Evolutionary conservation across 192 early-diverging fungal species (phyloP), one percentile per base, ranked within the genome.

Genomic region (Mortierella alpina): DNA sequence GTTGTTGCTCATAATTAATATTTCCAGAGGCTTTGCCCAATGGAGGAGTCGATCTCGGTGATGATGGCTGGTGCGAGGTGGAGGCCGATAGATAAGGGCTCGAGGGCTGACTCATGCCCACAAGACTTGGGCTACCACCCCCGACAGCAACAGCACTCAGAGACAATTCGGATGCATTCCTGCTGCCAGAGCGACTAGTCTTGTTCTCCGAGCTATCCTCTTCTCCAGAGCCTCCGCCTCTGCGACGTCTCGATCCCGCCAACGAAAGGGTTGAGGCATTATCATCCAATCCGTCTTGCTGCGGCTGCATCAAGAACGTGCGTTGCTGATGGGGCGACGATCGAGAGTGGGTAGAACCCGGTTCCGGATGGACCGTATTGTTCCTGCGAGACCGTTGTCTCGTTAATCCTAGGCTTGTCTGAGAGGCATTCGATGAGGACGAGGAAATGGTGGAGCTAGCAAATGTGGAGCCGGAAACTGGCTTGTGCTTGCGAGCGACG

Each of bases 221-320:
- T 2, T 55, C 63, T 5, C 40, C 56, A 41, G 47, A 17, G 9
- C 12, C 18, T 5, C 48, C 31, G 49, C 20, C 53, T 49, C 53
- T 40, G 57, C 59, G 42, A 20, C 14, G 63, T 31, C 59, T 64
- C 9, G 76, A 79, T n/a, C 76, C 76, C 8, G 76, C 63, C 41
- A 79, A 63, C 14, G 76, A 71, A 18, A 72, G 15, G 8, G 45
- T 48, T 0, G 76, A 79, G 2, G 76, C 63, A 52, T 79, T 70
- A 17, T 71, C 31, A 3, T 31, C 63, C 2, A 45, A 55, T 9
- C 50, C 51, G 5, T 54, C 57, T 15, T 41, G 49, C 1, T 18
- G 53, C n/a, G 18, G 44, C 20, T 41, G 54, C 14, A 31, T 63
- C 17, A 42, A 50, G 31, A 31, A 31, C 31, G 31, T 31, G 31